Base-by-base conservation (phyloP, 768 basidiomycete genomes). In the Suillus plorans region DNA sequence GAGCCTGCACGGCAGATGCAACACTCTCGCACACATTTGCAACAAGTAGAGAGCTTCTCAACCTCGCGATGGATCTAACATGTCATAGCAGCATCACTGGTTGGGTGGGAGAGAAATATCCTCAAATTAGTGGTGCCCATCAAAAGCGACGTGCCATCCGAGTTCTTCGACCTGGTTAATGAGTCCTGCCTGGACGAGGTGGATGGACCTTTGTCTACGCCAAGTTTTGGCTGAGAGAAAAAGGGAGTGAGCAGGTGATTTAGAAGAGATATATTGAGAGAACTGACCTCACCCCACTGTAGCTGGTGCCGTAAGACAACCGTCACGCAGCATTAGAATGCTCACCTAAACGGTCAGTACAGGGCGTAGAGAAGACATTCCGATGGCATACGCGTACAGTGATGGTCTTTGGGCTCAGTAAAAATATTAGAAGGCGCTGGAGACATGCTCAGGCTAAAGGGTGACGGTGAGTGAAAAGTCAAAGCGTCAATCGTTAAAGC, bases 101-200 rank as follows among this genome's bases (percentile, higher is more conserved):
- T 8, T 28, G 22, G 62, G 25, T 61, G 63, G 60, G 73, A 95
- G 93, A 61, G 80, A 73, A 68, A 94, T 84, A 52, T 89, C 89
- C 74, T 93, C 91, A 69, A 96, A 97, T 68, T 90, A 88, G 74
- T 95, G 91, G 70, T 95, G 92, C 0, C 95, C 94, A 66, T 94
- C 89, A 76, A 96, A 98, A 53, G 87, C 78, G 68, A 98, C 96
- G 45, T 86, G 82, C 95, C 95, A 98, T 49, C 93, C 95, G n/a
- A 98, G 85, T 4, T 81, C 81, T 55, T 84, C 77, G 42, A 98
- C 84, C 73, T 96, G 94, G 6, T 85, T 73, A 45, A 92, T 73
- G 53, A 99, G 86, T 5, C 97, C 95, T 1, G 92, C 92, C 75
- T 94, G 81, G 58, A 98, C 89, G 67, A 99, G 85, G 72, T 88